Evolutionary conservation across 805 yeast species (phyloP), one percentile per base, ranked within the genome.

Genomic region (Pichia occidentalis): DNA sequence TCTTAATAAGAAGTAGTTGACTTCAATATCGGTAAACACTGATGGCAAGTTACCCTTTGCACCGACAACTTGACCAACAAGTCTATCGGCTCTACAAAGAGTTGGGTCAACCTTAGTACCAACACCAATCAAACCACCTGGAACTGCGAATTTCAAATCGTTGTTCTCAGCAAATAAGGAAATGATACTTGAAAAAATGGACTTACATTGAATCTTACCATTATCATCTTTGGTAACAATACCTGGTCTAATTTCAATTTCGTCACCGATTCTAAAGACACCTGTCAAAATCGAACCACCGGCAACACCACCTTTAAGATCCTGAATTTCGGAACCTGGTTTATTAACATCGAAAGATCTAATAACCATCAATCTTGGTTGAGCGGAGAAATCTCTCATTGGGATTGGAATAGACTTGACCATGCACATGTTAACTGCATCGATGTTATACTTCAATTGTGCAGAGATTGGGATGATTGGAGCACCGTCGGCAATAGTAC

Each of bases 31-130:
- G 35, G 96, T 85, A 72, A 85, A 94, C 54, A 92, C 87, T 34
- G 90, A 85, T 51, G 98, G 99, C 55, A 92, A 75, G 57, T 86
- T 81, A 50, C 96, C 97, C 64, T 81, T 88, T 44, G 97, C 88
- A 59, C 99, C 99, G 44, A 94, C 95, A 45, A 92, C 98, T 70
- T 92, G 98, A 54, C 99, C 99, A 40, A 94, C 97, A 56, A 92
- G 75, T 70, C 98, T 85, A 69, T 92, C 99, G 45, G 97, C 99
- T 71, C 98, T 85, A 73, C 99, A 92, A 56, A 92, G 70, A 2
- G 98, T 92, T 41, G 99, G 99, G 66, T 92, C 99, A 50, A 92
- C 95, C 67, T 85, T 86, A 36, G 98, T 92, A 70, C 99, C 99
- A 42, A 92, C 97, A 77, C 99, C 99, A 56, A 92, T 94, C 61